Evolutionary conservation across 257 asterid genomes (phyloP).

Genomic region (Buddleja alternifolia): DNA sequence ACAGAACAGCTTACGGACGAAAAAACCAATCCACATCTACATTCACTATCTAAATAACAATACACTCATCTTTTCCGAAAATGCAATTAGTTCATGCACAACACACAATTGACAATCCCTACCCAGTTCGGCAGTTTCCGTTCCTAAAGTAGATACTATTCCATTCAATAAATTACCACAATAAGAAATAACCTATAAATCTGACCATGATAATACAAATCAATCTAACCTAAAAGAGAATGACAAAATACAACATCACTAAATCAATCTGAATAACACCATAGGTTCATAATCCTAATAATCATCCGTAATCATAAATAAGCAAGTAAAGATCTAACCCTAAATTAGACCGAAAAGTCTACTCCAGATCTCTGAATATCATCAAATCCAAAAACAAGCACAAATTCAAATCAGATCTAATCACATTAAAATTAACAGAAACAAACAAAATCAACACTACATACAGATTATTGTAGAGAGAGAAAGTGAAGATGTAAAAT

Average conservation of each 20-base stretch:
- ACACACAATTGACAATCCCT: background rate
- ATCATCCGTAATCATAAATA: background rate
- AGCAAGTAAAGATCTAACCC: conserved; percentile 23
- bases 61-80: background rate
- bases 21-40: background rate
- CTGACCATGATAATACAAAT: background rate
- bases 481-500: background rate
- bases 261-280: background rate
- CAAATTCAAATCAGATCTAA: conserved; percentile 32
- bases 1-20: background rate
- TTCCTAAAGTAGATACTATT: background rate
- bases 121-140: background rate
- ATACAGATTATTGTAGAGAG: background rate
- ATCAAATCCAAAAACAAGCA: conserved; percentile 20
- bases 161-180: background rate
- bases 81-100: background rate
- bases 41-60: background rate
- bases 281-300: background rate
- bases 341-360: conserved; percentile 9
- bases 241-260: background rate
- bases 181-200: background rate
- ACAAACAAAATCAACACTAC: background rate
- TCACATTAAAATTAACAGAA: conserved; percentile 18
- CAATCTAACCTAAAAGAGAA: background rate
- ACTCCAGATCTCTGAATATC: conserved; percentile 27